Conservation (phyloP, 2,329 filamentous ascomycete genomes). For the Fusarium concolor region DNA sequence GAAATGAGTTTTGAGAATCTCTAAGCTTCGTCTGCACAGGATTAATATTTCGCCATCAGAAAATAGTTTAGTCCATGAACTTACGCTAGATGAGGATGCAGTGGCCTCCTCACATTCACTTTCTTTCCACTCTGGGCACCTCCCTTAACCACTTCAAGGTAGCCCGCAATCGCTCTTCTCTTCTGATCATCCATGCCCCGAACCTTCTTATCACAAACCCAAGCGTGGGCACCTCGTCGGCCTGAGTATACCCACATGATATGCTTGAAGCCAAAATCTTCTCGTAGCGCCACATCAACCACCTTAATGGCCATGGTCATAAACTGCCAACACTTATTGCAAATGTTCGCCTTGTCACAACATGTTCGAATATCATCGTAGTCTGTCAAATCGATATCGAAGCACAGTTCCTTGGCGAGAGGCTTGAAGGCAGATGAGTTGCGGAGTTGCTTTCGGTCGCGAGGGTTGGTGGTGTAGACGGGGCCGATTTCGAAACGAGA, state of each 20-base stretch:
- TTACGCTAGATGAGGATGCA: conserved; percentile 88
- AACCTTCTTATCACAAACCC: conserved; percentile 94
- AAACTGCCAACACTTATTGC: conserved; percentile 93
- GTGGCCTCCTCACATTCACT: conserved; percentile 83
- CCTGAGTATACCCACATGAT: conserved; percentile 99
- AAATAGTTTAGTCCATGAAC: conserved; percentile 41
- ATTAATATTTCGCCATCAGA: conserved; percentile 27
- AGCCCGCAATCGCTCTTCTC: conserved; percentile 85
- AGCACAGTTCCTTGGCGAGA: conserved; percentile 92
- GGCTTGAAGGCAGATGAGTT: conserved; percentile 87
- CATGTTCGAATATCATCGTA: conserved; percentile 98
- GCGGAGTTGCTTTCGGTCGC: conserved; percentile 88
- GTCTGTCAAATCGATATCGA: conserved; percentile 99
- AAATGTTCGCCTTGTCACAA: conserved; percentile 93
- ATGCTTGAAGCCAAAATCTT: conserved; percentile 97
- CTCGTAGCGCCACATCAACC: conserved; percentile 84
- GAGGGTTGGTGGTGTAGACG: conserved; percentile 94
- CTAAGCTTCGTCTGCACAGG: conserved; percentile 76
- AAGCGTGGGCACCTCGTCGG: conserved; percentile 94
- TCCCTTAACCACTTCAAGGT: conserved; percentile 90
- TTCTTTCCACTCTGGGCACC: conserved; percentile 87
- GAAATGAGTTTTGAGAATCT: conserved; percentile 87
- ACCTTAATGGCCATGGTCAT: conserved; percentile 98
- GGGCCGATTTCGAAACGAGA: conserved; percentile 98
- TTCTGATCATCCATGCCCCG: conserved; percentile 87